Evolutionary conservation across 805 yeast species (phyloP).

Genomic region (Zygoascus bituminiphila): DNA sequence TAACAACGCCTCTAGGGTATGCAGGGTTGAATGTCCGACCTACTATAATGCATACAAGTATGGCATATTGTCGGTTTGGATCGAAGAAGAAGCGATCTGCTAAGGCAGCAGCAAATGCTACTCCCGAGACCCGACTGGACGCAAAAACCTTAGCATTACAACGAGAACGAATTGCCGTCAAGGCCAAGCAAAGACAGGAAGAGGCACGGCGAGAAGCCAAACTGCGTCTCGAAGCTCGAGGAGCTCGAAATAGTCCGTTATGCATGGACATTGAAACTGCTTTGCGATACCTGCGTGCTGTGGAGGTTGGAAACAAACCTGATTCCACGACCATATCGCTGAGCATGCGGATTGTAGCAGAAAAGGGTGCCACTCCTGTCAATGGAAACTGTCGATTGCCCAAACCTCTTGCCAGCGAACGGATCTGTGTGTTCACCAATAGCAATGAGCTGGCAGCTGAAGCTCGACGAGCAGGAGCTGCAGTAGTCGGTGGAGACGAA

Average conservation of each 20-base stretch:
- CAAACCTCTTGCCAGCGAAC: slow-evolving; percentile 56
- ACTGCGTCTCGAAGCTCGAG: slow-evolving; percentile 32
- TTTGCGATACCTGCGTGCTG: slow-evolving; percentile 70
- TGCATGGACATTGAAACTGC: slow-evolving; percentile 69
- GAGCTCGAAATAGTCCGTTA: slow-evolving; percentile 45
- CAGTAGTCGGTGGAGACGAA: slow-evolving; percentile 63
- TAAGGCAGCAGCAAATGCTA: background rate
- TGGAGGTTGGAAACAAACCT: slow-evolving; percentile 79
- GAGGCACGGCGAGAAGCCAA: slow-evolving; percentile 23
- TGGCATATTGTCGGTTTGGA: slow-evolving; percentile 4
- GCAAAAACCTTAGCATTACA: slow-evolving; percentile 27
- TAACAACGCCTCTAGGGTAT: background rate
- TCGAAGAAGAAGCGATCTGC: slow-evolving; percentile 8
- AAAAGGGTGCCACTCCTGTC: slow-evolving; percentile 69
- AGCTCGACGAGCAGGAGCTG: slow-evolving; percentile 53
- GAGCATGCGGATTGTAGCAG: slow-evolving; percentile 57
- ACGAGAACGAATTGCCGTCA: slow-evolving; percentile 26
- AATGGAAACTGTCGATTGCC: slow-evolving; percentile 68
- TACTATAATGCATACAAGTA: background rate
- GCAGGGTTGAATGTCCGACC: background rate
- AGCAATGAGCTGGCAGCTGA: slow-evolving; percentile 43
- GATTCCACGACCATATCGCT: slow-evolving; percentile 63
- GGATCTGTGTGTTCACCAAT: slow-evolving; percentile 60
- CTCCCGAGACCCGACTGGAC: slow-evolving; percentile 22
- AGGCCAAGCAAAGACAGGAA: slow-evolving; percentile 18